Conservation (phyloP, 148 eudicot species). For the Vaccinium macrocarpon region DNA sequence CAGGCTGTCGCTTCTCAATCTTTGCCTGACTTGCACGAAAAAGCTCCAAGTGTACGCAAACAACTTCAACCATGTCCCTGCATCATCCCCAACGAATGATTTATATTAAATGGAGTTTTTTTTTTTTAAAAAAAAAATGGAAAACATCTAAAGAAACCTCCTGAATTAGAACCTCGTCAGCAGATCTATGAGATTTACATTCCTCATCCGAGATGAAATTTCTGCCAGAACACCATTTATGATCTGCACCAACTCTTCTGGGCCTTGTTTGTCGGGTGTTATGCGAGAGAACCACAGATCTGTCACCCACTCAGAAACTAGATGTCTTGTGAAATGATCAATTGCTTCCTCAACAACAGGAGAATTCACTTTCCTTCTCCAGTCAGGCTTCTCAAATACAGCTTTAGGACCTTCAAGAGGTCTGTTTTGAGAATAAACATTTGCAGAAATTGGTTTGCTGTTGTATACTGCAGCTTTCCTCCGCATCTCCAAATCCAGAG, state of each 20-base stretch:
- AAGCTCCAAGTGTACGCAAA: slow-evolving; percentile 75
- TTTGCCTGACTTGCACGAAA: slow-evolving; percentile 75
- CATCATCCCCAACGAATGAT: slow-evolving; percentile 25
- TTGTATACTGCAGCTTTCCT: slow-evolving; percentile 81
- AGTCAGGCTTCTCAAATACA: slow-evolving; percentile 47
- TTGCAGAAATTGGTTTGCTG: slow-evolving; percentile 47
- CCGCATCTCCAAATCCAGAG: slow-evolving; percentile 78
- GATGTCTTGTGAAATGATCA: slow-evolving; percentile 81
- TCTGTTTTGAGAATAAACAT: slow-evolving; percentile 38
- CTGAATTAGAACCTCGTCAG: slow-evolving; percentile 63
- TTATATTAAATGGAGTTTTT: background rate
- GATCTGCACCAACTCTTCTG: slow-evolving; percentile 83
- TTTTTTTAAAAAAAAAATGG: background rate
- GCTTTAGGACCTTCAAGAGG: slow-evolving; percentile 42
- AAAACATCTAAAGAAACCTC: slow-evolving; percentile 12
- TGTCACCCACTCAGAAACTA: slow-evolving; percentile 95
- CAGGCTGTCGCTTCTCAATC: slow-evolving; percentile 56
- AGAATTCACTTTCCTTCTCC: slow-evolving; percentile 88
- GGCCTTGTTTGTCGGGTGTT: slow-evolving; percentile 89
- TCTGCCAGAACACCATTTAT: slow-evolving; percentile 86
- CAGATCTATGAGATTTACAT: slow-evolving; percentile 83
- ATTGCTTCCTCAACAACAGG: slow-evolving; percentile 90
- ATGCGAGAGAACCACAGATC: slow-evolving; percentile 92
- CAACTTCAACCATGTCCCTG: slow-evolving; percentile 79
- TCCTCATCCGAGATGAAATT: slow-evolving; percentile 75